Conservation (phyloP, 768 basidiomycete species). For the Lyophyllum atratum region DNA sequence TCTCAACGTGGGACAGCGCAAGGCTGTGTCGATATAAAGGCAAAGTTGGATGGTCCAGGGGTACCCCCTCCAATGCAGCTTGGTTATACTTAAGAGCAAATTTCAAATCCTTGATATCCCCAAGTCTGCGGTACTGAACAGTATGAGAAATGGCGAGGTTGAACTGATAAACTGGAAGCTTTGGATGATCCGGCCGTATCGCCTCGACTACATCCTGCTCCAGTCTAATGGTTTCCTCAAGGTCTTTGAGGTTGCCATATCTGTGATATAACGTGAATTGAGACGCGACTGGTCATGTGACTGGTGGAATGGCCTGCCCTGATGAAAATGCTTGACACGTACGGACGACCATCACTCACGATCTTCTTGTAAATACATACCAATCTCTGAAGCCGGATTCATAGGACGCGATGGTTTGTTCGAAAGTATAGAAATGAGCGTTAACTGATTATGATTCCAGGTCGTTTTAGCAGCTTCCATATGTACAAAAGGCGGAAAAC, state of each 20-base stretch:
- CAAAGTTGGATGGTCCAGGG: not conserved
- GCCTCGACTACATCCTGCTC: not conserved
- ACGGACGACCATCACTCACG: too few relatives aligned
- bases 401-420: constrained; percentile 13
- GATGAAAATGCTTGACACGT: too few relatives aligned
- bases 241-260: not conserved
- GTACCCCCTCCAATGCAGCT: not conserved
- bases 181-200: not conserved
- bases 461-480: constrained; percentile 94
- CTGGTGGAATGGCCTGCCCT: too few relatives aligned
- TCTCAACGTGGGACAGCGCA: not conserved
- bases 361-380: too few relatives aligned
- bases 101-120: not conserved
- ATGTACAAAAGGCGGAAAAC: constrained; percentile 93
- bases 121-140: not conserved
- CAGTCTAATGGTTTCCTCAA: not conserved
- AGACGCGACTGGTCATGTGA: too few relatives aligned
- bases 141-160: not conserved
- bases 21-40: not conserved
- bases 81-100: not conserved
- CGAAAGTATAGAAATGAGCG: not conserved
- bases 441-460: constrained; percentile 36
- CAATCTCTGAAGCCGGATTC: not conserved
- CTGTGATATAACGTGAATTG: not conserved
- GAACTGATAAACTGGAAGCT: not conserved